A percentile compares a stretch with the other conserved stretches of the same genome.
Evolutionary conservation across 2,329 filamentous ascomycete genomes (phyloP).

Genomic region (Ceratocystis smalleyi): DNA sequence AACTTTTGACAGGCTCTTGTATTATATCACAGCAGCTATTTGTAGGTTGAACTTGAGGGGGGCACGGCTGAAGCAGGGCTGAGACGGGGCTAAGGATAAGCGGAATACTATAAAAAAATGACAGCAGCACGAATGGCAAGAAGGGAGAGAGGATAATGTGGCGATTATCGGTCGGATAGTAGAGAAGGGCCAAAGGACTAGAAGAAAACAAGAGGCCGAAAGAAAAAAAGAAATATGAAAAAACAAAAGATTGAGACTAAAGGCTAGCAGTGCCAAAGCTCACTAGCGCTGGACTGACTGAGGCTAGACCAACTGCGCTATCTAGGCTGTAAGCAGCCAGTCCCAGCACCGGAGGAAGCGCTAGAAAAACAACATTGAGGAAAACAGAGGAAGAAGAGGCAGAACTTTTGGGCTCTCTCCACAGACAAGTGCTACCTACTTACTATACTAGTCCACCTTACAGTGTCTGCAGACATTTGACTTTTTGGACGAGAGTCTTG

Average conservation of each 20-base stretch:
- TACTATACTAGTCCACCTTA: neutral
- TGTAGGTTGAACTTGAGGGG: neutral
- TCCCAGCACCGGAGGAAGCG: neutral
- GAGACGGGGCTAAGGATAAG: neutral
- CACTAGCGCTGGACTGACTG: neutral
- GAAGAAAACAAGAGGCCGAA: neutral
- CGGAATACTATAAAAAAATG: neutral
- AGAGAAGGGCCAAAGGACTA: neutral
- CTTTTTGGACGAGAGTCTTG: neutral
- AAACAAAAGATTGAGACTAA: neutral
- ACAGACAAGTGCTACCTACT: neutral
- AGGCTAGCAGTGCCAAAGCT: no score
- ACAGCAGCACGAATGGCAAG: neutral
- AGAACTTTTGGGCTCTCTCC: neutral
- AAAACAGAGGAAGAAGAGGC: neutral
- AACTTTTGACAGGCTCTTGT: neutral
- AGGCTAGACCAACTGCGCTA: no score
- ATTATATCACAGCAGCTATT: neutral
- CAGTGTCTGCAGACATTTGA: neutral
- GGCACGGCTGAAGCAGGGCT: neutral
- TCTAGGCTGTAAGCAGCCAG: neutral
- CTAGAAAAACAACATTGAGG: neutral
- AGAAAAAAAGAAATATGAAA: neutral
- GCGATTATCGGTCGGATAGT: no score
- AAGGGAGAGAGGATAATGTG: neutral